phyloP scores from a whole-genome alignment of 2,329 filamentous ascomycete genomes.

The Curvularia sp. region DNA sequence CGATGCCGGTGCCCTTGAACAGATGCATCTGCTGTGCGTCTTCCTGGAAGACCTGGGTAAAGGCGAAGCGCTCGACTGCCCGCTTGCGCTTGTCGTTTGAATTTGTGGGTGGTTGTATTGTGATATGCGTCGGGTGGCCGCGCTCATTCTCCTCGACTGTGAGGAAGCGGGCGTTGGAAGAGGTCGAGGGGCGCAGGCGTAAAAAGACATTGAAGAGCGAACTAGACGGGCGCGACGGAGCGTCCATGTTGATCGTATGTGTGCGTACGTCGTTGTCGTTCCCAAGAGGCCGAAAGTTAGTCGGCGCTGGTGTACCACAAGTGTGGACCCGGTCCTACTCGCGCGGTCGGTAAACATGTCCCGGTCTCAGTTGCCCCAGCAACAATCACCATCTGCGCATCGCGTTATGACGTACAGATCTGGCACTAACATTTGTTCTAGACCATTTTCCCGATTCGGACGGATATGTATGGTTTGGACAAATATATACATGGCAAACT shows the following conservation, averaged over 20 bases:
- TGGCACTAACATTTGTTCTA: not conserved
- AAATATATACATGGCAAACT: slow-evolving; percentile 1
- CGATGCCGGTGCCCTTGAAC: slow-evolving; percentile 79
- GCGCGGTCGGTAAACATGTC: slow-evolving; percentile 24
- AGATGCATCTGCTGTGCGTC: slow-evolving; percentile 83
- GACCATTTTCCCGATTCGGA: not conserved
- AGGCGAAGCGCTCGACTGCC: slow-evolving; percentile 91
- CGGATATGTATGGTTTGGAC: not conserved
- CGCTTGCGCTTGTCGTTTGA: slow-evolving; percentile 83
- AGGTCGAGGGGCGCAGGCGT: slow-evolving; percentile 66
- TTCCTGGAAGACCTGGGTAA: slow-evolving; percentile 93
- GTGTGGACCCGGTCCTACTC: slow-evolving; percentile 14
- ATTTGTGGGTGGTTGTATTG: slow-evolving; percentile 70
- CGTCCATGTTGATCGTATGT: slow-evolving; percentile 42
- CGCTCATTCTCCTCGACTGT: slow-evolving; percentile 67
- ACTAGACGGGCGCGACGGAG: slow-evolving; percentile 45
- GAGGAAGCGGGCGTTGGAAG: slow-evolving; percentile 67
- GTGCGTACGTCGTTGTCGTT: slow-evolving; percentile 2
- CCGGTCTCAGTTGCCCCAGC: slow-evolving; percentile 23
- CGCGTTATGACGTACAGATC: slow-evolving; percentile 7
- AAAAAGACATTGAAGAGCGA: slow-evolving; percentile 91
- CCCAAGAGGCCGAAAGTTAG: slow-evolving; percentile 7
- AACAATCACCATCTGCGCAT: slow-evolving; percentile 14
- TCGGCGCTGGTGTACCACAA: slow-evolving; percentile 16
- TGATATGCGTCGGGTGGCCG: slow-evolving; percentile 58